phyloP scores from a whole-genome alignment of 352 stramenopile genomes.

The Phytopythium chamaehyphon region DNA sequence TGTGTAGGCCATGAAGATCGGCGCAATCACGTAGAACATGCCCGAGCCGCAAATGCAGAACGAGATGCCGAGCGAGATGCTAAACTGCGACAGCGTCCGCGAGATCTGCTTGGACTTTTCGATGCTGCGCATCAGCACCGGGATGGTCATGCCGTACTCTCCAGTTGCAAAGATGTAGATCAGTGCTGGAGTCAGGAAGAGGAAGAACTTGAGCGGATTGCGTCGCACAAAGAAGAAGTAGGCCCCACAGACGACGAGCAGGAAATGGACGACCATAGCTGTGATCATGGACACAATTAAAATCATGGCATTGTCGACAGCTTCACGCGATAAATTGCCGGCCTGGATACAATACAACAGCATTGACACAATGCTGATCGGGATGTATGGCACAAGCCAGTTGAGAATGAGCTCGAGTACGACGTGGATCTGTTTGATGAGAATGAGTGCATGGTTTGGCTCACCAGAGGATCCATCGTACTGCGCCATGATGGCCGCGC shows the following conservation, averaged over 20 bases:
- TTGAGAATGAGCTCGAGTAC: slow-evolving; percentile 70
- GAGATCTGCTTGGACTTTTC: slow-evolving; percentile 60
- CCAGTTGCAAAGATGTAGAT: slow-evolving; percentile 54
- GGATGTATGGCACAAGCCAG: slow-evolving; percentile 53
- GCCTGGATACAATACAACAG: slow-evolving; percentile 53
- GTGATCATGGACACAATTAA: slow-evolving; percentile 36
- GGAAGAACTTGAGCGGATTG: slow-evolving; percentile 57
- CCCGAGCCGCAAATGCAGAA: slow-evolving; percentile 48
- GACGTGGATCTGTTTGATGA: slow-evolving; percentile 53
- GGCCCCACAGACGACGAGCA: slow-evolving; percentile 41
- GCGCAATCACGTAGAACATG: slow-evolving; percentile 45
- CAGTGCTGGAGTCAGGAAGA: slow-evolving; percentile 43
- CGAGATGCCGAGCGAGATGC: slow-evolving; percentile 43
- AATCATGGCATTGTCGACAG: slow-evolving; percentile 31
- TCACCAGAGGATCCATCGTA: slow-evolving; percentile 38
- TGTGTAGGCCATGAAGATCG: slow-evolving; percentile 63
- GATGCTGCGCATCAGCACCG: slow-evolving; percentile 57
- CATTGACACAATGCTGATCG: slow-evolving; percentile 41
- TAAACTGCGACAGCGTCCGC: slow-evolving; percentile 57
- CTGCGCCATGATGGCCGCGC: slow-evolving; percentile 34
- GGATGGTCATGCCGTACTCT: slow-evolving; percentile 45
- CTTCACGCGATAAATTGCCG: slow-evolving; percentile 25
- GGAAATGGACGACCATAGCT: slow-evolving; percentile 44
- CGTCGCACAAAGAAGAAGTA: slow-evolving; percentile 61
- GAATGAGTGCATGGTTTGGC: slow-evolving; percentile 45